Evolutionary conservation across 2,329 filamentous ascomycete genomes (phyloP).

Genomic region (Emergomyces pasteurianus): DNA sequence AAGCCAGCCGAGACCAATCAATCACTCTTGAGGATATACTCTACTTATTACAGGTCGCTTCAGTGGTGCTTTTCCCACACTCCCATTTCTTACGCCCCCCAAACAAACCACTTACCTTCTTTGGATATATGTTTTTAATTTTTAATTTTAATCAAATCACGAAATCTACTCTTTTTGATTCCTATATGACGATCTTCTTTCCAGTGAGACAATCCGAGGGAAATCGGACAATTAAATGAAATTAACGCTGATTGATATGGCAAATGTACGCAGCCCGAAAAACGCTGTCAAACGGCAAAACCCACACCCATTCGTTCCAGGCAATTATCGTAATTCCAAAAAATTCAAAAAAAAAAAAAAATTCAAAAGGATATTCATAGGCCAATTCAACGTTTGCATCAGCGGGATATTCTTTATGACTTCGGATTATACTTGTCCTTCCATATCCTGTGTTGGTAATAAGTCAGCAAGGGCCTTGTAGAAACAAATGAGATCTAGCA

Average conservation of each 20-base stretch:
- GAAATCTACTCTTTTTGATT: background rate
- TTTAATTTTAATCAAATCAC: conserved; percentile 1
- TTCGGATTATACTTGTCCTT: conserved; percentile 79
- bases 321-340: background rate
- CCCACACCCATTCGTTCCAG: no score
- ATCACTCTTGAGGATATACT: background rate
- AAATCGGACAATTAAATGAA: background rate
- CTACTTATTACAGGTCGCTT: background rate
- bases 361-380: background rate
- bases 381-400: background rate
- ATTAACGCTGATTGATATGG: background rate
- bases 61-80: background rate
- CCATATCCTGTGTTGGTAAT: conserved; percentile 66
- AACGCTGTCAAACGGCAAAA: no score
- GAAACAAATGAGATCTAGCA: background rate
- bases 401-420: conserved; percentile 15
- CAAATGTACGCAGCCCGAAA: background rate
- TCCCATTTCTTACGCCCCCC: background rate
- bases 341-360: background rate
- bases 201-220: background rate
- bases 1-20: background rate
- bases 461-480: background rate
- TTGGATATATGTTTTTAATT: conserved; percentile 1
- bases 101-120: background rate
- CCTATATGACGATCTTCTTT: background rate